Evolutionary conservation across 345 rosid species (phyloP), one percentile per base, ranked within the genome.

Genomic region (Raphanus raphanistrum): DNA sequence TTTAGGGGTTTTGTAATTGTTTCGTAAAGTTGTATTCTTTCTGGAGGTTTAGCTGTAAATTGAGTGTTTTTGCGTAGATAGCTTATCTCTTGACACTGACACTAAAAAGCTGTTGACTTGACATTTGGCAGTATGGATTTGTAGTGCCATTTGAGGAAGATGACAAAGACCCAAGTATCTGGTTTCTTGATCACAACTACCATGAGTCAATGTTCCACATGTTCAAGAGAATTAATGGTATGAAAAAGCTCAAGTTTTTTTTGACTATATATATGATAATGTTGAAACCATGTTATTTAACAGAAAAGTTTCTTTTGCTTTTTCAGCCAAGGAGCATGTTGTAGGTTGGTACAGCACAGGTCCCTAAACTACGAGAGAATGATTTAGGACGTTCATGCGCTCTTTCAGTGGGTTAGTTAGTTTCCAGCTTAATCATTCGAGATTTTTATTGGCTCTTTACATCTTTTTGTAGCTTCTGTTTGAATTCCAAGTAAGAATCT

Each of bases 171-270:
- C 85, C 90, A 6, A 82, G 91, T 77, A 92, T 90, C 66, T 92
- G 98, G 98, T 92, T 92, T 83, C 88, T 92, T 72, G 96, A 92
- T 77, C 98, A 90, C 87, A 89, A 89, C 78, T 92, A 90, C 80
- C 98, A 90, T 75, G 98, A 90, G 77, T 82, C 96, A 3, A 90
- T 92, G 94, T 90, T 88, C 82, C 87, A 94, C 74, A 92, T 92
- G 98, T 92, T 92, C 84, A 92, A 90, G 88, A 92, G 98, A 81
- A 92, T 92, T n/a, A 92, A 92, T 66, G 98, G 98, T 92, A 85
- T 45, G n/a, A 65, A 12, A 11, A 65, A 32, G 1, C 2, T 58
- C 55, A 57, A 12, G 15, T 21, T 21, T 21, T 21, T 4, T 63
- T 43, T 25, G 4, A 61, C 3, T 21, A 0, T 50, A 4, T 29